phyloP scores from a whole-genome alignment of 2,329 filamentous ascomycete species.

The Graphiopsis chlorocephala region DNA sequence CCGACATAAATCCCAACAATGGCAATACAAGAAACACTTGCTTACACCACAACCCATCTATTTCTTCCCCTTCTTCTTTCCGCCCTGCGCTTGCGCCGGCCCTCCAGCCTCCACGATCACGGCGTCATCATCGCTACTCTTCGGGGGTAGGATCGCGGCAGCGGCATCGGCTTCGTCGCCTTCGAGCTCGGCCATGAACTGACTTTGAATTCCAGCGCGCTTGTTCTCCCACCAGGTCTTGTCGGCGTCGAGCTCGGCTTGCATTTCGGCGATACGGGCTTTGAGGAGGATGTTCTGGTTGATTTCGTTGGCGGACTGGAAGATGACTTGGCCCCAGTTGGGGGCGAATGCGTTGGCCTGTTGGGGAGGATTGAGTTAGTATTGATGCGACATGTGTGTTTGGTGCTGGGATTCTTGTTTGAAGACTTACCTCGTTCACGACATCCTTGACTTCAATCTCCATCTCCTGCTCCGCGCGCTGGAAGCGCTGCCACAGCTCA shows the following conservation, averaged over 20 bases:
- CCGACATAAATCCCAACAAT: not conserved
- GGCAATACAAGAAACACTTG: not conserved
- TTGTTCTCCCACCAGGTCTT: constrained; percentile 92
- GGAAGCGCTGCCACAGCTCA: constrained; percentile 90
- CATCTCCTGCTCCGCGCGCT: constrained; percentile 93
- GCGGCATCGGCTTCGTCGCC: constrained; percentile 36
- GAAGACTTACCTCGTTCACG: constrained; percentile 71
- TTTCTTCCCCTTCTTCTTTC: constrained; percentile 63
- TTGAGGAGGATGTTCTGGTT: constrained; percentile 77
- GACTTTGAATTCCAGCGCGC: constrained; percentile 66
- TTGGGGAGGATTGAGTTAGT: not conserved
- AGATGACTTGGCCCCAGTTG: constrained; percentile 91
- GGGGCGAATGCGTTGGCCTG: constrained; percentile 87
- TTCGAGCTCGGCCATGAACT: constrained; percentile 83
- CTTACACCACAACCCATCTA: constrained; percentile 27
- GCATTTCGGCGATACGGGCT: constrained; percentile 70
- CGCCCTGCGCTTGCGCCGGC: constrained; percentile 40
- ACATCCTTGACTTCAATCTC: constrained; percentile 94
- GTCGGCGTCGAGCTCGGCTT: constrained; percentile 68
- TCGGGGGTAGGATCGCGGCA: constrained; percentile 22
- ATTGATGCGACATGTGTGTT: too few relatives aligned
- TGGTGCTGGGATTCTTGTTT: not conserved
- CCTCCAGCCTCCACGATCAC: constrained; percentile 71
- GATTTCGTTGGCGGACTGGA: constrained; percentile 97
- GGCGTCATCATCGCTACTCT: constrained; percentile 66